phyloP scores from a whole-genome alignment of 345 rosid species.

The Syzygium aqueum region DNA sequence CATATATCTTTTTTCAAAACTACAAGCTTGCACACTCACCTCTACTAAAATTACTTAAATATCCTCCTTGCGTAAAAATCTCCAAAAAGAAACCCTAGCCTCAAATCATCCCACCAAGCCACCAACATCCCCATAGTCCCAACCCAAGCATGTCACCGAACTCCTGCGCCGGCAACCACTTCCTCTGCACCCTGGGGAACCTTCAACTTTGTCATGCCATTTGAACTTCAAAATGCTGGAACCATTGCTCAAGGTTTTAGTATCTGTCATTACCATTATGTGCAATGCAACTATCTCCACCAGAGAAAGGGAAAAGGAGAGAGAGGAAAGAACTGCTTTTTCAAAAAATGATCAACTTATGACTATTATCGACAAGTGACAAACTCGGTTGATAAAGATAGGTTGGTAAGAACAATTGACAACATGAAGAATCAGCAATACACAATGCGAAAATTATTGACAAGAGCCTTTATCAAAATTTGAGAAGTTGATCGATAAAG shows the following conservation, averaged over 20 bases:
- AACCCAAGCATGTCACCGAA: neutral
- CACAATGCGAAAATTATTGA: accelerated
- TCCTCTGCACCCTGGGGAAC: neutral
- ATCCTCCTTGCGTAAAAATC: neutral
- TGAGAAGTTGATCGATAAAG: neutral
- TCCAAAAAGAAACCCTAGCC: neutral
- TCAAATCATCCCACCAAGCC: neutral
- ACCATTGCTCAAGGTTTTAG: neutral
- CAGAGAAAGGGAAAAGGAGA: neutral
- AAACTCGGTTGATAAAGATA: neutral
- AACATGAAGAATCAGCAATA: neutral
- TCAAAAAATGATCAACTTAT: neutral
- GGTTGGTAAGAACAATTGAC: accelerated
- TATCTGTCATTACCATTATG: neutral
- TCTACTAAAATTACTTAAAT: neutral
- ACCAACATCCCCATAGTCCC: neutral
- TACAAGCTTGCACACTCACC: neutral
- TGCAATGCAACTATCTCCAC: neutral
- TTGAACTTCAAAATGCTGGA: neutral
- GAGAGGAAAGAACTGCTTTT: neutral
- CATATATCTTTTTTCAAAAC: neutral
- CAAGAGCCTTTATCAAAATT: neutral
- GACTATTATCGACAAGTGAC: neutral
- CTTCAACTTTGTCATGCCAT: neutral
- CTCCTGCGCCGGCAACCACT: neutral